A percentile compares a stretch with the other conserved stretches of the same genome.
phyloP scores from a whole-genome alignment of 768 basidiomycete genomes.

The Mrakia hoshinonis region DNA sequence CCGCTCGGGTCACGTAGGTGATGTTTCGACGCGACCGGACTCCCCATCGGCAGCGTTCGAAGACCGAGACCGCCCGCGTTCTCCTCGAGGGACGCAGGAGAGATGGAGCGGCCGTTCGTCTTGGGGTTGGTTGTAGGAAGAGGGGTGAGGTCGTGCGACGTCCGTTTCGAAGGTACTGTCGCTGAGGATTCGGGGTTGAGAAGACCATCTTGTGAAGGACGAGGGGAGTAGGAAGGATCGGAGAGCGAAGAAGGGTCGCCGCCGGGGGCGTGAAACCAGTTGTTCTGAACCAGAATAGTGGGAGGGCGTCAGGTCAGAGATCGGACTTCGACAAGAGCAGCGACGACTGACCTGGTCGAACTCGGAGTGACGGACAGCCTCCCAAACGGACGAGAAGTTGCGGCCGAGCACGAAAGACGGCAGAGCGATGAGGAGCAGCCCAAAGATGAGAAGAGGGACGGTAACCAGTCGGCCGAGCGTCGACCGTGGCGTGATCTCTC shows the following conservation, averaged over 20 bases:
- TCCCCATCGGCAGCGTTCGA: constrained; percentile 23
- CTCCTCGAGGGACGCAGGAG: constrained; percentile 9
- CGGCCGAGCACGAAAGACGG: constrained; percentile 85
- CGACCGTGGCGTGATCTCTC: constrained; percentile 81
- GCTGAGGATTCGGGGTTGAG: neutral
- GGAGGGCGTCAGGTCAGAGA: neutral
- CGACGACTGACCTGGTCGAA: neutral
- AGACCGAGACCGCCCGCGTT: neutral
- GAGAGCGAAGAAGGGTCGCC: neutral
- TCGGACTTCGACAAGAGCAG: no score
- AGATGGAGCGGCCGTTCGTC: constrained; percentile 12
- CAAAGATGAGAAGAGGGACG: constrained; percentile 75
- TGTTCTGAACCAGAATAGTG: neutral
- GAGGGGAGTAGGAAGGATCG: constrained; percentile 6
- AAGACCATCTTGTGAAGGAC: neutral
- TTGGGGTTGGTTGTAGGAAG: neutral
- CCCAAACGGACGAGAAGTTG: constrained; percentile 86
- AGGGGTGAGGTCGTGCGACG: neutral
- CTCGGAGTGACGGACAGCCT: constrained; percentile 39
- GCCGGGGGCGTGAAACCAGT: neutral
- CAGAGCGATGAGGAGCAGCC: constrained; percentile 76
- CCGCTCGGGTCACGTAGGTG: constrained; percentile 28
- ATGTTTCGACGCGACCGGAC: constrained; percentile 20
- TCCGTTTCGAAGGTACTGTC: no score
- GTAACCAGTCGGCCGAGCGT: constrained; percentile 80